phyloP scores from a whole-genome alignment of 2,329 filamentous ascomycete species.

The Monosporascus sp. region DNA sequence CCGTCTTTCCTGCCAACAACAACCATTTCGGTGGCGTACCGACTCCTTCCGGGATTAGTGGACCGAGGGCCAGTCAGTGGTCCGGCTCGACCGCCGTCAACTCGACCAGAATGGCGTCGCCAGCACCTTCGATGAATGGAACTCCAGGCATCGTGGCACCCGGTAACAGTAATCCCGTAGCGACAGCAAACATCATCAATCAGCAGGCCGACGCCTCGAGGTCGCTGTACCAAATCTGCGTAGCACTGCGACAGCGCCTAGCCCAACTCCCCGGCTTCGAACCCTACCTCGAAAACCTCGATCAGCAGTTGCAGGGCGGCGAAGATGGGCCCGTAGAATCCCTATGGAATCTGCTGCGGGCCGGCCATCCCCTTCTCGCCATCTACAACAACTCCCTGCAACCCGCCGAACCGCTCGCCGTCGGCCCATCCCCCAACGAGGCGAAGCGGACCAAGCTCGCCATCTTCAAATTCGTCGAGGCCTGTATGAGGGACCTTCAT shows the following conservation, averaged over 20 bases:
- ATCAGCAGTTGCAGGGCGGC: constrained; percentile 56
- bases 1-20: constrained; percentile 45
- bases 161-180: constrained; percentile 60
- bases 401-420: constrained; percentile 61
- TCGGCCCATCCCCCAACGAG: constrained; percentile 60
- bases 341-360: constrained; percentile 80
- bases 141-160: constrained; percentile 30
- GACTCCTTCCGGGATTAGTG: constrained; percentile 43
- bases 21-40: constrained; percentile 41
- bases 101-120: constrained; percentile 43
- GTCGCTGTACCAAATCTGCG: constrained; percentile 93
- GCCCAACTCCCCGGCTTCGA: constrained; percentile 81
- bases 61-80: constrained; percentile 55
- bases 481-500: constrained; percentile 75
- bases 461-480: constrained; percentile 88
- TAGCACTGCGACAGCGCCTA: constrained; percentile 76
- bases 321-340: constrained; percentile 79
- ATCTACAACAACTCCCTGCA: constrained; percentile 89
- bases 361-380: constrained; percentile 76
- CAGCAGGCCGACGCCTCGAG: constrained; percentile 86
- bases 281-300: constrained; percentile 65
- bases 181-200: constrained; percentile 94
- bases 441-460: constrained; percentile 79
- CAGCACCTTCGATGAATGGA: constrained; percentile 42
- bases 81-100: constrained; percentile 54